These are phyloP conservation scores for Neostapfia colusana DNA, from an alignment of 176 grass and related monocot genomes.

Conservation along the genomic window DNA sequence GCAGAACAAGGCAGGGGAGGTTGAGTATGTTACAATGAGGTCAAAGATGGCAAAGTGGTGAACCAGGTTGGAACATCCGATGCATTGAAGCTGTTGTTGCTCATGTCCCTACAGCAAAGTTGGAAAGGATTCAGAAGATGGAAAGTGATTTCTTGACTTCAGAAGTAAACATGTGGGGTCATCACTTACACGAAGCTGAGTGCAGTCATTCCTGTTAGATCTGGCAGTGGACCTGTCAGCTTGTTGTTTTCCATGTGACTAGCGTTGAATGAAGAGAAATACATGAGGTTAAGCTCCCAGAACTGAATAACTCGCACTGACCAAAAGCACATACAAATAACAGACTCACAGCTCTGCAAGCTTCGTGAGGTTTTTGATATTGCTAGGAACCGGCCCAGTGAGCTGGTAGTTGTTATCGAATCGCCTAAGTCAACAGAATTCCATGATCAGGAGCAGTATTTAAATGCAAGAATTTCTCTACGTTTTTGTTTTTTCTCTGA, in stretches of 20 bases:
- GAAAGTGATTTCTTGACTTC: background rate
- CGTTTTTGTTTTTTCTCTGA: background rate
- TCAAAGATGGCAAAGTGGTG: constrained; percentile 58
- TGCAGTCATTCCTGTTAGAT: constrained; percentile 63
- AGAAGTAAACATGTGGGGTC: background rate
- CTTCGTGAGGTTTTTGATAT: constrained; percentile 66
- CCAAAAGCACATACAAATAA: background rate
- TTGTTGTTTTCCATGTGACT: constrained; percentile 71
- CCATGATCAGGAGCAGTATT: background rate
- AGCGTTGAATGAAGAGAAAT: constrained; percentile 19
- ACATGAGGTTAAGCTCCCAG: constrained; percentile 13
- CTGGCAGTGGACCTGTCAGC: constrained; percentile 66
- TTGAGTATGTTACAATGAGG: constrained; percentile 53
- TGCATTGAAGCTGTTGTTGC: constrained; percentile 72
- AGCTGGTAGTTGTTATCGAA: constrained; percentile 62
- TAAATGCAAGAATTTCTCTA: background rate
- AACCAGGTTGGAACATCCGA: constrained; percentile 76
- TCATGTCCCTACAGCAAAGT: constrained; percentile 60
- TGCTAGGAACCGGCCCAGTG: constrained; percentile 58
- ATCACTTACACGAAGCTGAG: constrained; percentile 84
- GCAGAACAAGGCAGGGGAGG: background rate
- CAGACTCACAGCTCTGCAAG: constrained; percentile 76
- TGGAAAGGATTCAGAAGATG: background rate
- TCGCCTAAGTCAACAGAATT: constrained; percentile 37
- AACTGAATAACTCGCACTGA: constrained; percentile 18